Evolutionary conservation across 2,329 filamentous ascomycete species (phyloP).

Genomic region (Gnomoniopsis smithogilvyi): DNA sequence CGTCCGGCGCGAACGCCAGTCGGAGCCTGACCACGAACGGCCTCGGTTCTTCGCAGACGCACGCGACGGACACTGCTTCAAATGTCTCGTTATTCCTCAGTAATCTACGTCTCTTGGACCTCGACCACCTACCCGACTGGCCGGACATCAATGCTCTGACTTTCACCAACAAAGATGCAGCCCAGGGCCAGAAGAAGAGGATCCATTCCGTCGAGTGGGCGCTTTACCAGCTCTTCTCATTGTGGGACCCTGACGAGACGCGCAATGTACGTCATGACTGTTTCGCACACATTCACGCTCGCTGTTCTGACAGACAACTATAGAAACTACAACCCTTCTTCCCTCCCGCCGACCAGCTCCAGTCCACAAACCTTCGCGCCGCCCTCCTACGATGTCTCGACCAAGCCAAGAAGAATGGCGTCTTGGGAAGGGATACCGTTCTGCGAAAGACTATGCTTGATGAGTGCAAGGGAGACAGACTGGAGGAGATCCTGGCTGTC

Average conservation of each 20-base stretch:
- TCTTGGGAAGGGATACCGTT: conserved; percentile 74
- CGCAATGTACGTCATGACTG: conserved; percentile 55
- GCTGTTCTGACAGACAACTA: not conserved
- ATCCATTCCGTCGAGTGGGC: conserved; percentile 86
- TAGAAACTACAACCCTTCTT: conserved; percentile 90
- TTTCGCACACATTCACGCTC: not conserved
- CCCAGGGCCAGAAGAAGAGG: conserved; percentile 75
- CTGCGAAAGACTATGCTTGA: conserved; percentile 94
- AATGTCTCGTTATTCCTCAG: conserved; percentile 70
- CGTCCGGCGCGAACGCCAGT: not conserved
- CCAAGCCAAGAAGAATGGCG: conserved; percentile 82
- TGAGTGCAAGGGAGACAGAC: conserved; percentile 87
- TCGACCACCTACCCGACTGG: conserved; percentile 77
- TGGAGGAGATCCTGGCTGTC: conserved; percentile 79
- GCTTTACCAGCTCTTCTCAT: conserved; percentile 78
- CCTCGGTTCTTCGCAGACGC: not conserved
- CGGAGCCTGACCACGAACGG: not conserved
- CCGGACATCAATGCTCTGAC: conserved; percentile 68
- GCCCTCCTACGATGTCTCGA: conserved; percentile 79
- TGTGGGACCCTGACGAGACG: conserved; percentile 78
- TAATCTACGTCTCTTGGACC: conserved; percentile 77
- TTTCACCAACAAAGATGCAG: conserved; percentile 64
- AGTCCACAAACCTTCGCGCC: conserved; percentile 85
- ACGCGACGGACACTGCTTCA: conserved; percentile 34
- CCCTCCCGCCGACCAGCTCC: conserved; percentile 82